Base-by-base conservation (phyloP, 2,329 filamentous ascomycete genomes). In the Cercospora sp. region DNA sequence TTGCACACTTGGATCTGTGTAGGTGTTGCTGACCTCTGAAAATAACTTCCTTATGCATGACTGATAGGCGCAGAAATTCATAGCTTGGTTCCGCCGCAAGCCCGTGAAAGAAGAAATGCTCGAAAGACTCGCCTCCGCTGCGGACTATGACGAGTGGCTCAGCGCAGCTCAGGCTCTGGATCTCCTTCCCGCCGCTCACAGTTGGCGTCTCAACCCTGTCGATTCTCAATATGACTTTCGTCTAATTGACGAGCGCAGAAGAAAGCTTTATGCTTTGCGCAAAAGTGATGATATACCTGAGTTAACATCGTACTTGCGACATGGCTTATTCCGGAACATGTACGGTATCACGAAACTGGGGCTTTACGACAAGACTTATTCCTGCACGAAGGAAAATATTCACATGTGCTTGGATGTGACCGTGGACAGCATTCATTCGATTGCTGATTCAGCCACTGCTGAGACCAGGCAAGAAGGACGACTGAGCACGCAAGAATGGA, bases 321-420 rank as follows among this genome's bases (percentile, higher is more conserved):
- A 92, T 21, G 93, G 87, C 13, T 80, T 88, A 34, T 83, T 97
- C 37, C 88, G 94, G 49, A 97, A 97, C 75, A 84, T 97, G 21
- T 94, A 93, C 67, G 96, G 97, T 77, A 96, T 97, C 74, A 93
- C 92, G 0, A 88, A 91, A 2, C 88, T 92, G 3, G 89, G 89
- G 69, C 84, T 97, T 0, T 97, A 93, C 81, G 94, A 93, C 74
- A 88, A 90, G 68, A 91, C 92, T 12, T 96, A 96, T 77, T 90
- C 91, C 1, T 93, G 93, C n/a, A 97, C 94, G 1, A 97, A 97
- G 79, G 88, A 92, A 65, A 83, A 97, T 59, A 96, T 97, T 69
- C 93, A 97, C 77, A 92, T 97, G 79, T 97, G 97, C 77, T 90
- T 97, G 70, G 89, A 90, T 1, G 90, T 95, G 77, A 90, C 97